Evolutionary conservation across 2,329 filamentous ascomycete species (phyloP).

Genomic region (Diaporthe sp.): DNA sequence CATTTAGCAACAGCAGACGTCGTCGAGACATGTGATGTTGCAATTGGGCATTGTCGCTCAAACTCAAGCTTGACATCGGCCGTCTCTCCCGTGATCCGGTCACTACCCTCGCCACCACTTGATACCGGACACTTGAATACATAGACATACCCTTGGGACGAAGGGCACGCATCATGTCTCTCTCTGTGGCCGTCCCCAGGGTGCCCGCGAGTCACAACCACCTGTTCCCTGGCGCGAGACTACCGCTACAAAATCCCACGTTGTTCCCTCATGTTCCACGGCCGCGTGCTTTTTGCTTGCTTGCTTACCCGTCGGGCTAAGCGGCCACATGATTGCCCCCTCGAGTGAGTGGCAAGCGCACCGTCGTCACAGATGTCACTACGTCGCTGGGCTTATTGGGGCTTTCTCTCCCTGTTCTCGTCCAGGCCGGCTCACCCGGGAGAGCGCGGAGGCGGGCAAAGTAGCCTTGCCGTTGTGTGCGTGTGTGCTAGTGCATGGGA

Average conservation of each 20-base stretch:
- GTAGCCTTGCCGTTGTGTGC: neutral
- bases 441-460: slow-evolving; percentile 3
- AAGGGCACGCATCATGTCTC: neutral
- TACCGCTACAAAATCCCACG: neutral
- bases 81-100: neutral
- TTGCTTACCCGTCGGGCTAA: slow-evolving; percentile 16
- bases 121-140: neutral
- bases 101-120: neutral
- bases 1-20: neutral
- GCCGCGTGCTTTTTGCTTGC: neutral
- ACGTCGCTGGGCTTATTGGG: neutral
- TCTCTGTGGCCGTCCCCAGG: neutral
- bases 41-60: neutral
- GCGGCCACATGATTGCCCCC: slow-evolving; percentile 5
- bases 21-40: slow-evolving; percentile 17
- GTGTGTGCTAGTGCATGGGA: neutral
- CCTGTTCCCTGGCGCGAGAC: neutral
- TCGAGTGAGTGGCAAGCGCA: neutral
- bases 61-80: neutral
- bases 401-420: neutral
- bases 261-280: slow-evolving; percentile 25
- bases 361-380: slow-evolving; percentile 3
- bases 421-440: neutral
- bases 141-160: neutral
- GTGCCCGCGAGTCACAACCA: neutral